Evolutionary conservation across 2,329 filamentous ascomycete species (phyloP), one percentile per base, ranked within the genome.

Genomic region (Biscogniauxia mediterranea): DNA sequence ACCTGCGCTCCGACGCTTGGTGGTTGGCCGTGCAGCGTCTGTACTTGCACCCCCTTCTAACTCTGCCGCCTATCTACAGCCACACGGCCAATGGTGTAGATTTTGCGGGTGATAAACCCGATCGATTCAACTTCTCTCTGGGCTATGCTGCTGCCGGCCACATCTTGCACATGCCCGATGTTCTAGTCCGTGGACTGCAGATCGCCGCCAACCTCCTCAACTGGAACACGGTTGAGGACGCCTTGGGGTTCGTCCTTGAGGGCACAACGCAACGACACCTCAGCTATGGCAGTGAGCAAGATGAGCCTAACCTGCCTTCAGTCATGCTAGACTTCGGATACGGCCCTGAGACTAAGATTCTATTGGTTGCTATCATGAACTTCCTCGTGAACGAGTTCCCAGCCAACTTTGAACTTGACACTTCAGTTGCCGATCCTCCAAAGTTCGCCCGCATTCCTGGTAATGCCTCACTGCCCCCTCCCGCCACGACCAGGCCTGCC

Each of bases 91-190:
- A 73, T 53, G 71, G 70, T 67, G 57, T 70, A 62, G 64, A 70
- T 69, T 79, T 70, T 68, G 74, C 78, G 58, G 75, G 79, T 21
- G 73, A 77, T 55, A 65, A 74, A 52, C 67, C 70, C 21, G 80
- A 82, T 7, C 79, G 78, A 20, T 80, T 86, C 61, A 76, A 81
- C 32, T 84, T 85, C 63, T 83, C 82, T n/a, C 74, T 91, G 20
- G 85, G 85, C 23, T 89, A 90, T 68, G 83, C 87, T 53, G 86
- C 87, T 25, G 83, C 86, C 5, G 89, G 87, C 0, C 78, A 83
- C 55, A 76, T 85, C 49, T 77, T 91, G 17, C 77, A 79, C 50
- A 82, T 88, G 70, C 78, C 77, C 2, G 79, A 81, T 23, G 80
- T 90, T 25, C 77, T 83, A 11, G 74, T 79, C 53, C 82, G 85